Conservation (phyloP, 345 rosid species). For the Raphanus sativus region DNA sequence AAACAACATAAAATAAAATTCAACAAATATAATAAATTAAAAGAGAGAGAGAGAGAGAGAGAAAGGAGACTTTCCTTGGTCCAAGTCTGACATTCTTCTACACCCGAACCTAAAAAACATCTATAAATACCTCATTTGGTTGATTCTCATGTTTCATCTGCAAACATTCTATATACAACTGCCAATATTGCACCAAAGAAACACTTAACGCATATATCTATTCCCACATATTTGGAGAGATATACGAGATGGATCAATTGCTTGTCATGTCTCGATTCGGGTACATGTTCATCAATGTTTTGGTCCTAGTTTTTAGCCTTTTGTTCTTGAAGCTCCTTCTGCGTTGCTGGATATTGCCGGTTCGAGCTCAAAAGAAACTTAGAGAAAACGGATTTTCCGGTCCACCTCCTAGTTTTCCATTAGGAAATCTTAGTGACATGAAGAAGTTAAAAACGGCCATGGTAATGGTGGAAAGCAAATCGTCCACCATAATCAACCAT, state of each 20-base stretch:
- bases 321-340: slow-evolving; percentile 45
- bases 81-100: slow-evolving; percentile 32
- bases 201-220: slow-evolving; percentile 2
- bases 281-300: slow-evolving; percentile 19
- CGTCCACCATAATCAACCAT: slow-evolving; percentile 48
- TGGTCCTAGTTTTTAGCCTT: slow-evolving; percentile 30
- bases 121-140: slow-evolving; percentile 37
- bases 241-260: slow-evolving; percentile 19
- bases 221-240: slow-evolving; percentile 9
- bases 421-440: slow-evolving; percentile 77
- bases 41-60: background rate
- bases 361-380: slow-evolving; percentile 51
- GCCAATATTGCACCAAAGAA: slow-evolving; percentile 20
- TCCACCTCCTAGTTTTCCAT: slow-evolving; percentile 76
- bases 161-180: slow-evolving; percentile 21
- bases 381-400: slow-evolving; percentile 66
- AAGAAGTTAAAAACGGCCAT: slow-evolving; percentile 32
- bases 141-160: slow-evolving; percentile 19
- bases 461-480: slow-evolving; percentile 25
- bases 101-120: slow-evolving; percentile 19
- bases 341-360: slow-evolving; percentile 66
- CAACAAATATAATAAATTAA: background rate
- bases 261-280: slow-evolving; percentile 19
- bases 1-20: background rate
- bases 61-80: slow-evolving; percentile 27